A percentile compares a stretch with the other conserved stretches of the same genome.
Evolutionary conservation across 345 rosid species (phyloP).

Genomic region (Sisymbrium irio): DNA sequence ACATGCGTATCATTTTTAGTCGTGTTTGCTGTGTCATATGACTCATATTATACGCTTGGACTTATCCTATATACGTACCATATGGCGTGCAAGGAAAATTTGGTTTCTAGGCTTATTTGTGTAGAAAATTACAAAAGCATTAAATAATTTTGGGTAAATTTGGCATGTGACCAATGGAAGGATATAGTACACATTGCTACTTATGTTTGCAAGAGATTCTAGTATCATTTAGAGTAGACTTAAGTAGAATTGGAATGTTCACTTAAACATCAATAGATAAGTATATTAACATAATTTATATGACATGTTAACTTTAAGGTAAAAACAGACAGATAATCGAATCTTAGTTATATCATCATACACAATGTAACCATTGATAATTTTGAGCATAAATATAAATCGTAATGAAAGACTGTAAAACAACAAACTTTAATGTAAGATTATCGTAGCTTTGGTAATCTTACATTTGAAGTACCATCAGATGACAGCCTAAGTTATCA

Average conservation of each 20-base stretch:
- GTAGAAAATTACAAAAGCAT: slow-evolving; percentile 20
- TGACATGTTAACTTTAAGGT: neutral
- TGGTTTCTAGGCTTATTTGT: slow-evolving; percentile 6
- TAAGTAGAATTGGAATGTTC: neutral
- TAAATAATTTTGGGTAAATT: slow-evolving; percentile 10
- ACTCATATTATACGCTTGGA: neutral
- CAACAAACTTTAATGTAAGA: neutral
- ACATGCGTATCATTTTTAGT: neutral
- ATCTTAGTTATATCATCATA: neutral
- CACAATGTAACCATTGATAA: neutral
- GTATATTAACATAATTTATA: neutral
- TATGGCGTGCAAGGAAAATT: slow-evolving; percentile 7
- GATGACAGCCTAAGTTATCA: slow-evolving; percentile 9
- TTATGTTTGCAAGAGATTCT: slow-evolving; percentile 10
- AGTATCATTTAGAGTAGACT: neutral
- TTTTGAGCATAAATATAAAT: neutral
- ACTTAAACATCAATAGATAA: neutral
- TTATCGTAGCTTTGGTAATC: neutral
- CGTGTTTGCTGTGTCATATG: slow-evolving; percentile 17
- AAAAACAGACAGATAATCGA: neutral
- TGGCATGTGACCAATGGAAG: slow-evolving; percentile 26
- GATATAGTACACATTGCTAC: slow-evolving; percentile 20
- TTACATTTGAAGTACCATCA: slow-evolving; percentile 19
- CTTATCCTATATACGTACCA: neutral
- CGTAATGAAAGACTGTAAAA: neutral